Evolutionary conservation across 192 early-diverging fungal species (phyloP).

Genomic region (Coemansia guatemalensis): DNA sequence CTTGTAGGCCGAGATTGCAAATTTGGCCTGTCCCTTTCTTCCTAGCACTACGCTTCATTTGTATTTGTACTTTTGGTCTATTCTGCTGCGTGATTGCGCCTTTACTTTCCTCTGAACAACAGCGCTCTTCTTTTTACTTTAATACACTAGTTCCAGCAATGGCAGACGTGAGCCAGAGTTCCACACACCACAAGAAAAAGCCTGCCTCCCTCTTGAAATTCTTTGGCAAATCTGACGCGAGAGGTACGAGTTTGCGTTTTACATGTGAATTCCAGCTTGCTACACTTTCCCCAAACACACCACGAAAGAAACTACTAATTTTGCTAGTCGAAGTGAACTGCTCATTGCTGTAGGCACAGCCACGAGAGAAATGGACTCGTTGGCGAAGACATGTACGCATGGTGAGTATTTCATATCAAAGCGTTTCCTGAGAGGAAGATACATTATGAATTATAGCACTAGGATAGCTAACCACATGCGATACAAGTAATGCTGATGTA

Average conservation of each 20-base stretch:
- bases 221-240: slow-evolving; percentile 23
- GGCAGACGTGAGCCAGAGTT: not conserved
- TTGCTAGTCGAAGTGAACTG: not conserved
- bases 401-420: slow-evolving; percentile 2
- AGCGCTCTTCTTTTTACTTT: not conserved
- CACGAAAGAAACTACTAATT: not conserved
- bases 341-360: not conserved
- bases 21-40: not conserved
- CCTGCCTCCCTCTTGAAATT: slow-evolving; percentile 33
- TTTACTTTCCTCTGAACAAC: not conserved
- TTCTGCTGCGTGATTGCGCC: not conserved
- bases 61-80: not conserved
- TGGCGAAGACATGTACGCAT: not conserved
- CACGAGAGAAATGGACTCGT: not conserved
- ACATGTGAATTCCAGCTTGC: not conserved
- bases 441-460: not conserved
- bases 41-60: not conserved
- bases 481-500: not conserved
- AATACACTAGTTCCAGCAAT: not conserved
- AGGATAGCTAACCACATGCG: not conserved
- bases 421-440: not conserved
- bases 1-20: not conserved
- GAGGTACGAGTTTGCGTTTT: not conserved
- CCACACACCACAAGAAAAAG: slow-evolving; percentile 17
- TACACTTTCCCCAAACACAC: not conserved